A percentile compares a stretch with the other conserved stretches of the same genome.
Evolutionary conservation across 345 rosid genomes (phyloP).

Genomic region (Eucalyptus curtisii): DNA sequence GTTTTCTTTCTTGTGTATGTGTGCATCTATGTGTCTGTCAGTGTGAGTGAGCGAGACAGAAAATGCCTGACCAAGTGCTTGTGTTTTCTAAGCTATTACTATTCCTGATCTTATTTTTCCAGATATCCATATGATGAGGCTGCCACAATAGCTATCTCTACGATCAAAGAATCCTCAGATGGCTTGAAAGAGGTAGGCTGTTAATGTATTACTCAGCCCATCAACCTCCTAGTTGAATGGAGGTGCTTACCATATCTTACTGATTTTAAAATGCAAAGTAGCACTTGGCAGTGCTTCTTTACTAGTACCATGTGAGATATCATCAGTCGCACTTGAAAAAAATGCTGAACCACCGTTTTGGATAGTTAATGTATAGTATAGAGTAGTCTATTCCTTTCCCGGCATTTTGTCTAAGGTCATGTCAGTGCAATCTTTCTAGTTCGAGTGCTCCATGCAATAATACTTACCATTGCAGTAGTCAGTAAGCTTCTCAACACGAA

Average conservation of each 20-base stretch:
- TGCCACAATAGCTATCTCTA: slow-evolving; percentile 60
- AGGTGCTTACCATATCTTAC: not conserved
- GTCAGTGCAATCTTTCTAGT: not conserved
- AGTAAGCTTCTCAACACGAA: not conserved
- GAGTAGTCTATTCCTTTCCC: not conserved
- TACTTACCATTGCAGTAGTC: not conserved
- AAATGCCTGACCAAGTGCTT: not conserved
- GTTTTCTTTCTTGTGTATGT: not conserved
- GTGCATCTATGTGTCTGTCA: not conserved
- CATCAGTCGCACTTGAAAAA: not conserved
- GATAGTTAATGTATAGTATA: not conserved
- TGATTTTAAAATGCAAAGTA: not conserved
- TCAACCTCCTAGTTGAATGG: not conserved
- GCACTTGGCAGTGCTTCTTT: not conserved
- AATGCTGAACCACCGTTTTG: not conserved
- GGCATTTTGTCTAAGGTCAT: not conserved
- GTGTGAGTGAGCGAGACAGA: not conserved
- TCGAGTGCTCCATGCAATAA: not conserved
- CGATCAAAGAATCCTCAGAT: slow-evolving; percentile 47
- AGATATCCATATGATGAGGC: slow-evolving; percentile 93
- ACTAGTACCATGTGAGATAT: not conserved
- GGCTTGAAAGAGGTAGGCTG: slow-evolving; percentile 68
- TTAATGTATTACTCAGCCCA: not conserved
- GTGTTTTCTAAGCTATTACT: not conserved
- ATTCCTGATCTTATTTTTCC: not conserved